Evolutionary conservation across 2,329 filamentous ascomycete species (phyloP).

Genomic region (Ophiostoma perfectum): DNA sequence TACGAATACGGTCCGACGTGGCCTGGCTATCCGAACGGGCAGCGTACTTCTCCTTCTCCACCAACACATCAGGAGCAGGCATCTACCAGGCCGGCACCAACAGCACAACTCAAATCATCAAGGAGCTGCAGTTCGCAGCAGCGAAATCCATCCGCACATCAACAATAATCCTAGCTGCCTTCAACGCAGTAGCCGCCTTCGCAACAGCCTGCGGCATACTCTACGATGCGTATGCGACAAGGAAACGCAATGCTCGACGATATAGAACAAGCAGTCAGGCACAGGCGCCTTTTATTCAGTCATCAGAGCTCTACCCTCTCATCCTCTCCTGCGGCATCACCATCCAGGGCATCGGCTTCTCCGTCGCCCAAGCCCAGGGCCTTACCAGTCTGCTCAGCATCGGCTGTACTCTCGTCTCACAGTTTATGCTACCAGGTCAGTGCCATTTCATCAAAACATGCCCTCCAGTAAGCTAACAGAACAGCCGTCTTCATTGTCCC

Average conservation of each 20-base stretch:
- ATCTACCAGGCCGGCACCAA: conserved; percentile 34
- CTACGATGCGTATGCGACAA: conserved; percentile 48
- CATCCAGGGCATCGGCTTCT: conserved; percentile 54
- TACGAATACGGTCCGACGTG: conserved; percentile 27
- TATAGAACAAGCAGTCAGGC: conserved; percentile 34
- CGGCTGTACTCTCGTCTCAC: conserved; percentile 50
- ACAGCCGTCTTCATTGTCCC: conserved; percentile 59
- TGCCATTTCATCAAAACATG: too few relatives aligned
- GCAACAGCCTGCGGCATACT: conserved; percentile 52
- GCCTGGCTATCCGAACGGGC: conserved; percentile 33
- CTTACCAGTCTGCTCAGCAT: conserved; percentile 45
- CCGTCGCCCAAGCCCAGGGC: conserved; percentile 51
- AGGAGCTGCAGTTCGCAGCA: conserved; percentile 47
- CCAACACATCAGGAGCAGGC: conserved; percentile 20
- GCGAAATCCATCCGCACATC: conserved; percentile 56
- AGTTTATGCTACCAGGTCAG: conserved; percentile 49
- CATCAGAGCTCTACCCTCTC: conserved; percentile 50
- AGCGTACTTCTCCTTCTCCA: conserved; percentile 25
- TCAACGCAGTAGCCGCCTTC: conserved; percentile 56
- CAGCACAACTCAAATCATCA: conserved; percentile 42
- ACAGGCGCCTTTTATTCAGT: conserved; percentile 41
- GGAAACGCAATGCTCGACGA: conserved; percentile 39
- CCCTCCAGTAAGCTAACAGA: too few relatives aligned
- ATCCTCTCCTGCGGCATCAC: conserved; percentile 53
- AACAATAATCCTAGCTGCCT: conserved; percentile 55